Base-by-base conservation (phyloP, 1,284 basidiomycete genomes). In the Fomes fomentarius region DNA sequence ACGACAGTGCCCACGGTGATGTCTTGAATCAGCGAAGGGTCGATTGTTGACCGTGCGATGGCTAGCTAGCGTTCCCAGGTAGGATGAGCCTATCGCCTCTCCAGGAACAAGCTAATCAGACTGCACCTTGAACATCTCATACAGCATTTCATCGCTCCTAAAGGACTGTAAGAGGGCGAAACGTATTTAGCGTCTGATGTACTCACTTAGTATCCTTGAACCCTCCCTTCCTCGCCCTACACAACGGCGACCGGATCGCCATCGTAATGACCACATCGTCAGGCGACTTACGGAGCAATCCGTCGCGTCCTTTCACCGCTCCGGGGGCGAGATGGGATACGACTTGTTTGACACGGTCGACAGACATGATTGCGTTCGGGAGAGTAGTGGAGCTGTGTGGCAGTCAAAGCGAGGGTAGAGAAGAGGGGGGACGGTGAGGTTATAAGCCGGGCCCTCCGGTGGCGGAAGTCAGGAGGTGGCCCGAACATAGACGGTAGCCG, bases 201-300 rank as follows among this genome's bases (percentile, higher is more conserved):
- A 66, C 73, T 34, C 62, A 85, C 87, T 77, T 80, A 19, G 83
- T 87, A 71, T 94, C 91, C 72, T 87, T 93, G 72, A 93, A 82
- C 4, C 84, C 87, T 22, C 92, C 92, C 66, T 88, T 93, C 69
- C 80, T 86, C 2, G 92, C 85, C 64, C 86, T 91, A 63, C 85
- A 87, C 47, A 91, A 67, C 0, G 89, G 87, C 2, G 87, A 89
- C 21, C 91, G 83, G 61, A 87, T 83, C 52, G 90, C 87, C 75
- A 89, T 80, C 2, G 88, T 91, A 59, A 93, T 84, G 65, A 93
- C 91, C 9, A 93, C 85, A 77, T 91, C 89, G 59, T 90, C 81
- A 3, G 82, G 81, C 47, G 70, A 77, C 69, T 89, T 85, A 34
- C 70, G 72, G 57, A 83, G 74, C 42, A 90, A 72, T 15, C 76